Evolutionary conservation across 1,284 basidiomycete species (phyloP), one percentile per base, ranked within the genome.

Genomic region (Sporisorium sorghi): DNA sequence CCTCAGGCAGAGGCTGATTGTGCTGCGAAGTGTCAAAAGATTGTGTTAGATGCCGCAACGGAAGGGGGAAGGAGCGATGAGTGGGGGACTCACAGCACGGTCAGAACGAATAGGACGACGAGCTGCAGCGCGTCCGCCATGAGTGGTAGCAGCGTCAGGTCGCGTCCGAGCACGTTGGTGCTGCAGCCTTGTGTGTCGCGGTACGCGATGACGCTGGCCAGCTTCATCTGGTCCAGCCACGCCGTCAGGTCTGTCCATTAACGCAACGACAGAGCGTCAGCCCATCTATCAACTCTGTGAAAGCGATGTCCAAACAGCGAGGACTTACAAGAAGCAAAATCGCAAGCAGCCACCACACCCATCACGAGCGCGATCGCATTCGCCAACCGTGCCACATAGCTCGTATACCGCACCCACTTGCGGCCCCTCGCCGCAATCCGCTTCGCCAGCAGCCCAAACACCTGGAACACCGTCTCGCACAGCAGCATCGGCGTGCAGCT

Each of bases 361-460:
- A 74, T 61, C n/a, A 70, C 44, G 14, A 74, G 50, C 40, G 62
- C 54, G 6, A 64, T 44, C 35, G 57, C n/a, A 37, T 74, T 74
- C 6, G 24, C 50, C 44, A 58, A 2, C 19, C 72, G 48, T 0
- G 58, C 58, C 5, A 50, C 53, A 50, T 37, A 37, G 5, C 15
- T 17, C 8, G 58, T 51, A 26, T 59, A 56, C 19, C 10, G 35
- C 19, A 74, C 42, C 72, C 67, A 74, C 24, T 17, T 46, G 4
- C 49, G 49, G 2, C 39, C 67, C 2, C 48, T 50, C 10, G 44
- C 28, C 2, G 52, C 50, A 1, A 64, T 40, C 33, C 72, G 43
- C 47, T 65, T 70, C 2, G 35, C 55, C 33, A 74, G 39, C 39
- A 74, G 21, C 0, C 72, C 72, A 28, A 74, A 70, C 17, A 70